Evolutionary conservation across 305 asterid species (phyloP).

Genomic region (Fraxinus angustifolia): DNA sequence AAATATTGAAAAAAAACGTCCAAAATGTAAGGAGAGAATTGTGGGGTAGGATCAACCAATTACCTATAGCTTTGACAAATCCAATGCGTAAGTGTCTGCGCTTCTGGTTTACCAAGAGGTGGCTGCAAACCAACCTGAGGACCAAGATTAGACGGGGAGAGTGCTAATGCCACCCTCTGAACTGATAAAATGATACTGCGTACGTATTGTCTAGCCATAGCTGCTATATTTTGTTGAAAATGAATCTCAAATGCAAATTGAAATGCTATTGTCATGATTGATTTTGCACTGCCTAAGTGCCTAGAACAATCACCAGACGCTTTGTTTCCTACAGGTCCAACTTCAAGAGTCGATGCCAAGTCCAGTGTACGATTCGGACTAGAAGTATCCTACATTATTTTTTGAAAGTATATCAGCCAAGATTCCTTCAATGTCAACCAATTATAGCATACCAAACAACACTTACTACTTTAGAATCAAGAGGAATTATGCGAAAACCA

Average conservation of each 20-base stretch:
- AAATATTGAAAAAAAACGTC: background rate
- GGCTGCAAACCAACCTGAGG: conserved; percentile 45
- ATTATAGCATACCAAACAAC: background rate
- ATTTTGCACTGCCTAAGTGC: conserved; percentile 45
- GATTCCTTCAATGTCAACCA: background rate
- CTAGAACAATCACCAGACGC: conserved; percentile 37
- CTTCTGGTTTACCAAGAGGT: conserved; percentile 82
- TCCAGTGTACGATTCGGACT: conserved; percentile 89
- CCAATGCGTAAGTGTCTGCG: conserved; percentile 78
- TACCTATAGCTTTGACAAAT: conserved; percentile 91
- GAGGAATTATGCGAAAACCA: conserved; percentile 90
- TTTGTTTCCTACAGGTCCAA: conserved; percentile 52
- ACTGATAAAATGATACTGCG: conserved; percentile 86
- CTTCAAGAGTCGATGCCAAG: conserved; percentile 91
- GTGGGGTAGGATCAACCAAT: background rate
- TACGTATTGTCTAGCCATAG: conserved; percentile 91
- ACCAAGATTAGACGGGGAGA: conserved; percentile 64
- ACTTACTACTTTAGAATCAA: conserved; percentile 62
- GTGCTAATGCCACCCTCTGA: conserved; percentile 88
- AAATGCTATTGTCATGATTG: conserved; percentile 93
- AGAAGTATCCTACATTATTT: conserved; percentile 51
- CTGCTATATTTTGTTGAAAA: conserved; percentile 73
- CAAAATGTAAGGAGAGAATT: background rate
- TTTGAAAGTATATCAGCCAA: background rate
- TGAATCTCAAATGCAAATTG: conserved; percentile 87